Percentiles rank a stretch among this genome's conserved stretches.
Conservation (phyloP, 1,284 basidiomycete species). For the Earliella scabrosa region DNA sequence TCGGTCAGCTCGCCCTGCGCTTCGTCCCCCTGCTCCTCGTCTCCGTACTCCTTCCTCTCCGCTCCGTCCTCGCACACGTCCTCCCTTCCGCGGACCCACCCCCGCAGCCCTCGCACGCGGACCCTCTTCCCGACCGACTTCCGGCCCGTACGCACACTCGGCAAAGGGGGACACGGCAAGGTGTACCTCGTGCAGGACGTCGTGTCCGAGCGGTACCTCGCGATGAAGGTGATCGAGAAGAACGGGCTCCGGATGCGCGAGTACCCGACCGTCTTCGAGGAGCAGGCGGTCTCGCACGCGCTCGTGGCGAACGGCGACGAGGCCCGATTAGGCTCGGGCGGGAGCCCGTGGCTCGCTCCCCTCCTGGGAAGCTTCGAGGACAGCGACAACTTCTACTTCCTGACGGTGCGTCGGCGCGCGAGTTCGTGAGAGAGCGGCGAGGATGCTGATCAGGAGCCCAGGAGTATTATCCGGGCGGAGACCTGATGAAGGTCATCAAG, state of each 20-base stretch:
- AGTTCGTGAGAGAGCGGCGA: background rate
- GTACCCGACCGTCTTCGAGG: conserved; percentile 26
- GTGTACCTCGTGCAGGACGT: conserved; percentile 32
- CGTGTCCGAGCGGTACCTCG: conserved; percentile 21
- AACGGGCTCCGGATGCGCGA: conserved; percentile 22
- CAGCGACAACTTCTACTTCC: conserved; percentile 36
- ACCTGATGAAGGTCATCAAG: conserved; percentile 26
- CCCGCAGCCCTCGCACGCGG: background rate
- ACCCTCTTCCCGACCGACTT: conserved; percentile 25
- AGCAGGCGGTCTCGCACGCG: conserved; percentile 21
- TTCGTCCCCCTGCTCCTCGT: too few relatives aligned
- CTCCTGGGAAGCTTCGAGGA: conserved; percentile 34
- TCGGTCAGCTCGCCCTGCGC: conserved; percentile 6
- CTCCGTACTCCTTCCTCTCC: conserved; percentile 4
- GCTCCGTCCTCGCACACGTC: background rate
- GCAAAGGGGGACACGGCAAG: conserved; percentile 33
- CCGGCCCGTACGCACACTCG: conserved; percentile 26
- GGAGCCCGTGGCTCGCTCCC: conserved; percentile 15
- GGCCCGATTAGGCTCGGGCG: background rate
- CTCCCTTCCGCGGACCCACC: background rate
- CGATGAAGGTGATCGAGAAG: conserved; percentile 36
- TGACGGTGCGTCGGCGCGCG: conserved; percentile 24
- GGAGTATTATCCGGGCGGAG: conserved; percentile 30
- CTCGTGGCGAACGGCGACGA: background rate
- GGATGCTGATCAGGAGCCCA: conserved; percentile 1